Evolutionary conservation across 164 flowering plant species (phyloP).

Genomic region (Akebia trifoliata): DNA sequence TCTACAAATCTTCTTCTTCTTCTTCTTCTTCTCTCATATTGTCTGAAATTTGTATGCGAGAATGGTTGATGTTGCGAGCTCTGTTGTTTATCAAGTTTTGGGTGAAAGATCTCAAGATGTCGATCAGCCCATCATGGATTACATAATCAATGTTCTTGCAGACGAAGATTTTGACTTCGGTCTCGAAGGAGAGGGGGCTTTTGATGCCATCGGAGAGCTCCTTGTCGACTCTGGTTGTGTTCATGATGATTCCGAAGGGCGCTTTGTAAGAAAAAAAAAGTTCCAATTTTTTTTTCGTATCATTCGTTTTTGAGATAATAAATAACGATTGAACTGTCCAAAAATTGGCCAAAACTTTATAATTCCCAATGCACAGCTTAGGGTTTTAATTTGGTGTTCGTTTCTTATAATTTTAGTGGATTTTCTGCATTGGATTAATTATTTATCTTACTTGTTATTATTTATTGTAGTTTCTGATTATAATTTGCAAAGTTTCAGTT

Average conservation of each 20-base stretch:
- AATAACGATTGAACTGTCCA: not conserved
- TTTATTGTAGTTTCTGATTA: too few species aligned
- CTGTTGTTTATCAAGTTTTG: slow-evolving; percentile 72
- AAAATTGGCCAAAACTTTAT: too few species aligned
- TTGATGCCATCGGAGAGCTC: slow-evolving; percentile 86
- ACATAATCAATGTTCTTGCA: slow-evolving; percentile 90
- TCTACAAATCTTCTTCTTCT: not conserved
- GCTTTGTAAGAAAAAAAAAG: slow-evolving; percentile 39
- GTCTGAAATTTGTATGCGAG: too few species aligned
- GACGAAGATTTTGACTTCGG: slow-evolving; percentile 99
- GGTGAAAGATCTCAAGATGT: slow-evolving; percentile 60
- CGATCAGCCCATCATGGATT: slow-evolving; percentile 88
- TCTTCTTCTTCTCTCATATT: too few species aligned
- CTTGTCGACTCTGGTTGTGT: slow-evolving; percentile 84
- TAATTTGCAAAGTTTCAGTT: too few species aligned
- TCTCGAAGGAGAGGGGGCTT: slow-evolving; percentile 82
- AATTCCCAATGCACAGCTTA: too few species aligned
- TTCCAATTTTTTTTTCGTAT: not conserved
- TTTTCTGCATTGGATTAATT: too few species aligned
- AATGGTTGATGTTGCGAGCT: slow-evolving; percentile 83
- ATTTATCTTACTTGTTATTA: too few species aligned
- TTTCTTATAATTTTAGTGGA: too few species aligned
- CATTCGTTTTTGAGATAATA: not conserved
- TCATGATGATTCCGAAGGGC: slow-evolving; percentile 59
- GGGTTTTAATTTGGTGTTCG: not conserved